Percentiles rank a stretch among this genome's conserved stretches.
These are phyloP conservation scores for Petunia axillaris DNA, from an alignment of 257 asterid genomes.

Conservation along the genomic window DNA sequence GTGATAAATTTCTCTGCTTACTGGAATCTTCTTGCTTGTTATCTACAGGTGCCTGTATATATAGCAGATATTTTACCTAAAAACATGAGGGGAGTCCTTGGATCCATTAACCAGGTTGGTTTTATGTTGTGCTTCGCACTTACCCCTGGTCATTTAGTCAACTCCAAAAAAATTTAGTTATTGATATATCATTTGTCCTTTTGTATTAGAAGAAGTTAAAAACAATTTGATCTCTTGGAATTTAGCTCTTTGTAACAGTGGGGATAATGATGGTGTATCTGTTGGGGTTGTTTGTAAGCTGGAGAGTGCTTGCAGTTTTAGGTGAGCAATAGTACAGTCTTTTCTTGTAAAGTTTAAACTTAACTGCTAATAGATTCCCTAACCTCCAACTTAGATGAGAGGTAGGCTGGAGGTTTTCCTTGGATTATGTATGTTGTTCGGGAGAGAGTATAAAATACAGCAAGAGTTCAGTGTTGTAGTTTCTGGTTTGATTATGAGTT, in stretches of 20 bases:
- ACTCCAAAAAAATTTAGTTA: neutral
- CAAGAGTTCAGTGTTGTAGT: no score
- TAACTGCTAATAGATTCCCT: neutral
- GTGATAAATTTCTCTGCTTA: conserved; percentile 10
- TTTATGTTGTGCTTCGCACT: conserved; percentile 42
- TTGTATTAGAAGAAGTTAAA: neutral
- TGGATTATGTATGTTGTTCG: no score
- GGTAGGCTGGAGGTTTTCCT: no score
- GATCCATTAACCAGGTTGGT: conserved; percentile 82
- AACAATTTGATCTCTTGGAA: conserved; percentile 5
- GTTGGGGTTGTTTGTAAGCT: conserved; percentile 71
- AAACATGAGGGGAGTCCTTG: conserved; percentile 87
- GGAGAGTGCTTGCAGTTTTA: conserved; percentile 86
- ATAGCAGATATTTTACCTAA: conserved; percentile 94
- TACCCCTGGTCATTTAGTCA: neutral
- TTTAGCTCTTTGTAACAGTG: conserved; percentile 75
- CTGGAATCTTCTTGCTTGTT: conserved; percentile 29
- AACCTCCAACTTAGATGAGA: neutral
- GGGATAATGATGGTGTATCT: conserved; percentile 87
- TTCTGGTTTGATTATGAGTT: no score
- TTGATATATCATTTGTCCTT: neutral
- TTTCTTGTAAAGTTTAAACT: neutral
- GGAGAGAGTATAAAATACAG: no score
- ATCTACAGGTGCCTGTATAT: conserved; percentile 77
- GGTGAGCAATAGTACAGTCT: conserved; percentile 47